Evolutionary conservation across 2,329 filamentous ascomycete species (phyloP).

Genomic region (Calonectria montana): DNA sequence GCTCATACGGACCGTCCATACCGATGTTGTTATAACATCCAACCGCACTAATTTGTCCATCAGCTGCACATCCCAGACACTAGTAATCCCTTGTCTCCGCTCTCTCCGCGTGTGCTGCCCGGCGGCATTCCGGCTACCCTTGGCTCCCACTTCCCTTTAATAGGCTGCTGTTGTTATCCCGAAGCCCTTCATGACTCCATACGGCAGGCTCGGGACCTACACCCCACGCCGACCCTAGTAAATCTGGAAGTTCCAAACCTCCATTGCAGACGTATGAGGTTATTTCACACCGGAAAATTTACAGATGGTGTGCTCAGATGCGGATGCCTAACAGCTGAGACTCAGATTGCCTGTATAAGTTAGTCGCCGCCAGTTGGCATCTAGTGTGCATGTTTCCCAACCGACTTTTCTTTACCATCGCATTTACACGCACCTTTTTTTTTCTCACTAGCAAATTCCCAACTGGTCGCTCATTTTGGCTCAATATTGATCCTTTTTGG

Average conservation of each 20-base stretch:
- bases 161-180: constrained; percentile 12
- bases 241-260: constrained; percentile 4
- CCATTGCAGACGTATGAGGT: constrained; percentile 4
- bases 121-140: constrained; percentile 22
- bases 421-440: neutral
- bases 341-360: constrained; percentile 30
- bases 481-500: neutral
- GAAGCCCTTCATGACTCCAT: constrained; percentile 12
- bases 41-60: constrained; percentile 18
- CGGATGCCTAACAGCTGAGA: constrained; percentile 4
- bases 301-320: constrained; percentile 15
- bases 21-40: constrained; percentile 30
- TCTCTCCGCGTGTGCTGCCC: constrained; percentile 18
- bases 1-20: constrained; percentile 41
- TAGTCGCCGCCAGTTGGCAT: constrained; percentile 18
- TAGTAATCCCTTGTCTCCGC: constrained; percentile 13
- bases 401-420: constrained; percentile 3
- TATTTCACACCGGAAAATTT: constrained; percentile 17
- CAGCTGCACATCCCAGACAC: constrained; percentile 18
- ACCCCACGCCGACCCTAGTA: constrained; percentile 28
- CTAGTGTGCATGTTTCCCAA: constrained; percentile 3
- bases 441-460: neutral
- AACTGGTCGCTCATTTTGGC: neutral
- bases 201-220: constrained; percentile 14
- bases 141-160: constrained; percentile 14